Percentiles rank a stretch among this genome's conserved stretches.
These are phyloP conservation scores for Plectosphaerella plurivora DNA, from an alignment of 2,329 filamentous ascomycete species.

Conservation along the genomic window DNA sequence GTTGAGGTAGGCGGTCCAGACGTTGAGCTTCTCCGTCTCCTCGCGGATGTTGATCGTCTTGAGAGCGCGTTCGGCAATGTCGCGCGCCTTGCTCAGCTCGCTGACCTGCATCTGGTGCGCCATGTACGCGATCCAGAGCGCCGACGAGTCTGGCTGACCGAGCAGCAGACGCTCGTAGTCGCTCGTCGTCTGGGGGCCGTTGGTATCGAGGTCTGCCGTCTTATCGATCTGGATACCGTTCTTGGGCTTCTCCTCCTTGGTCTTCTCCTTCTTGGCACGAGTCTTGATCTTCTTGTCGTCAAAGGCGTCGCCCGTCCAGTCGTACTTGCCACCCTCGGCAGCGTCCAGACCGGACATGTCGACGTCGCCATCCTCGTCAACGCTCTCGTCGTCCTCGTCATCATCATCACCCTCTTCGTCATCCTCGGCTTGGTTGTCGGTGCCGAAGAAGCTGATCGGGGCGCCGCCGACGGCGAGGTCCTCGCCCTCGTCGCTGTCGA, in stretches of 20 bases:
- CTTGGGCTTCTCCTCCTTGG: constrained; percentile 72
- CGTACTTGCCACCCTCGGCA: constrained; percentile 64
- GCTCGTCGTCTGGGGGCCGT: constrained; percentile 82
- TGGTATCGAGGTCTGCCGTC: constrained; percentile 84
- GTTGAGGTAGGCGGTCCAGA: constrained; percentile 94
- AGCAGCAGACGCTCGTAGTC: constrained; percentile 94
- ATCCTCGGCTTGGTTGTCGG: constrained; percentile 29
- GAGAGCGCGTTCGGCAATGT: constrained; percentile 85
- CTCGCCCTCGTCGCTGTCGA: constrained; percentile 38
- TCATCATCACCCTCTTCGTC: constrained; percentile 30
- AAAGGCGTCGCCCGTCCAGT: constrained; percentile 75
- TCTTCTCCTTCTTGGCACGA: constrained; percentile 34
- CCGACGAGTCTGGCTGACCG: constrained; percentile 87
- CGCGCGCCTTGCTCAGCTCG: constrained; percentile 81
- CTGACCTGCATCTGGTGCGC: constrained; percentile 94
- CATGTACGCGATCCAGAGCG: constrained; percentile 96
- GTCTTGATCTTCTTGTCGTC: constrained; percentile 34
- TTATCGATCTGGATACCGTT: constrained; percentile 78
- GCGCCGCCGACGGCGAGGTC: constrained; percentile 42
- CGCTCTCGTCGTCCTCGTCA: constrained; percentile 32
- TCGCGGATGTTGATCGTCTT: constrained; percentile 88
- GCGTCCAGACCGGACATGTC: constrained; percentile 41
- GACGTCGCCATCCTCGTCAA: constrained; percentile 34
- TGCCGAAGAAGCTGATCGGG: constrained; percentile 38
- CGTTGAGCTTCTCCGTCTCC: constrained; percentile 87